A percentile compares a stretch with the other conserved stretches of the same genome.
Evolutionary conservation across 2,329 filamentous ascomycete genomes (phyloP).

Genomic region (Truncatella angustata): DNA sequence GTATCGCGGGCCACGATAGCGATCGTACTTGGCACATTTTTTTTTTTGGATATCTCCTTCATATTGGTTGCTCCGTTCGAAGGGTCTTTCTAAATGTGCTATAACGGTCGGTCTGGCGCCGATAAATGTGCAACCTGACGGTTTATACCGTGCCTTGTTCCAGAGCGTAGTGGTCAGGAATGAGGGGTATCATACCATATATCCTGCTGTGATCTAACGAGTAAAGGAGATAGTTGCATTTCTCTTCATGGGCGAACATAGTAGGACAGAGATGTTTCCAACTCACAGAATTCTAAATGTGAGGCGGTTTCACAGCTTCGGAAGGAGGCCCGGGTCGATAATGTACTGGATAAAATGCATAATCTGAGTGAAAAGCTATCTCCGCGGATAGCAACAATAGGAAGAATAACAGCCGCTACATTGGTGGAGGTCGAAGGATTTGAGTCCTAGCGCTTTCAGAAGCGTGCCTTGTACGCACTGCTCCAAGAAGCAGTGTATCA

Average conservation of each 20-base stretch:
- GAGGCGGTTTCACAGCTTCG: too few relatives aligned
- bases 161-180: too few relatives aligned
- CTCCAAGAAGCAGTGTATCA: conserved; percentile 21
- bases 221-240: too few relatives aligned
- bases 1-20: conserved; percentile 41
- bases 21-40: conserved; percentile 63
- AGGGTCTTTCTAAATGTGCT: conserved; percentile 59
- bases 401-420: conserved; percentile 38
- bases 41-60: conserved; percentile 68
- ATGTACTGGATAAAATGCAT: too few relatives aligned
- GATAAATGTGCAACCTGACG: conserved; percentile 41
- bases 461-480: conserved; percentile 19
- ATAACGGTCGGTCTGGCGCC: conserved; percentile 67
- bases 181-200: too few relatives aligned
- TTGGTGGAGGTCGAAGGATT: not conserved
- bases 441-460: conserved; percentile 15
- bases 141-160: not conserved
- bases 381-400: not conserved
- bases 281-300: too few relatives aligned
- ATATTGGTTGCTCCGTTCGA: conserved; percentile 66
- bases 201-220: too few relatives aligned
- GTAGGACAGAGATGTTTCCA: too few relatives aligned
- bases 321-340: too few relatives aligned
- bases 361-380: too few relatives aligned
- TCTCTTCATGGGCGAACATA: too few relatives aligned